Conservation (phyloP, 208 protist species). For the Sergeia podlipaevii region DNA sequence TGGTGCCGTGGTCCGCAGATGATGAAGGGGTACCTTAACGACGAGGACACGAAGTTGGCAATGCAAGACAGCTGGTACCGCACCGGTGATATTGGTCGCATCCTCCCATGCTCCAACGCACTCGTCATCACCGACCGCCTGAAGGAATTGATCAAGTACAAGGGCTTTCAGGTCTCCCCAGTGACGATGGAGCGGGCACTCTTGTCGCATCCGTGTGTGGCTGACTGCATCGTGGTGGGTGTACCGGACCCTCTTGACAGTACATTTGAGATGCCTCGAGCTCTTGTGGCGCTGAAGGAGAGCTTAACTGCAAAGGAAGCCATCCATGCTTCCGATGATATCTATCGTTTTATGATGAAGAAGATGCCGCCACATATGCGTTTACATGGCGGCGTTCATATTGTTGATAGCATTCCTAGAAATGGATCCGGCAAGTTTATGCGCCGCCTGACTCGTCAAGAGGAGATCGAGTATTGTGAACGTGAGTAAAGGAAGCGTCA, state of each 20-base stretch:
- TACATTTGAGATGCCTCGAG: conserved; percentile 36
- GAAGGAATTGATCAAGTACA: conserved; percentile 80
- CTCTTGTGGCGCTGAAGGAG: conserved; percentile 35
- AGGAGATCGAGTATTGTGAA: conserved; percentile 1
- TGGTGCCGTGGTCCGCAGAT: conserved; percentile 42
- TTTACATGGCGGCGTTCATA: conserved; percentile 32
- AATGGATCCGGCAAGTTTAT: conserved; percentile 53
- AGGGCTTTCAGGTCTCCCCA: conserved; percentile 73
- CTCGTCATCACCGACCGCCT: conserved; percentile 40
- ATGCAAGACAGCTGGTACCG: conserved; percentile 36
- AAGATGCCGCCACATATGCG: conserved; percentile 42
- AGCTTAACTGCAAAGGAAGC: conserved; percentile 16
- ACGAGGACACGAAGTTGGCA: conserved; percentile 16
- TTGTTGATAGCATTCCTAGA: conserved; percentile 49
- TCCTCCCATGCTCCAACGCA: conserved; percentile 24
- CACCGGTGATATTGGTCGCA: conserved; percentile 48
- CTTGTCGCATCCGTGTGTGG: conserved; percentile 24
- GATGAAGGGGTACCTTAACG: conserved; percentile 45
- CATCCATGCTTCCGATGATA: conserved; percentile 7
- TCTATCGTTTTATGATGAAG: conserved; percentile 16
- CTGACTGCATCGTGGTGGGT: conserved; percentile 42
- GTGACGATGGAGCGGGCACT: conserved; percentile 56
- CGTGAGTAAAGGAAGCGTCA: background rate
- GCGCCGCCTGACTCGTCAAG: conserved; percentile 13
- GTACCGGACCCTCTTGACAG: conserved; percentile 13